A percentile compares a stretch with the other conserved stretches of the same genome.
Conservation (phyloP, 306 rosid species). For the Vachellia pachyceras region DNA sequence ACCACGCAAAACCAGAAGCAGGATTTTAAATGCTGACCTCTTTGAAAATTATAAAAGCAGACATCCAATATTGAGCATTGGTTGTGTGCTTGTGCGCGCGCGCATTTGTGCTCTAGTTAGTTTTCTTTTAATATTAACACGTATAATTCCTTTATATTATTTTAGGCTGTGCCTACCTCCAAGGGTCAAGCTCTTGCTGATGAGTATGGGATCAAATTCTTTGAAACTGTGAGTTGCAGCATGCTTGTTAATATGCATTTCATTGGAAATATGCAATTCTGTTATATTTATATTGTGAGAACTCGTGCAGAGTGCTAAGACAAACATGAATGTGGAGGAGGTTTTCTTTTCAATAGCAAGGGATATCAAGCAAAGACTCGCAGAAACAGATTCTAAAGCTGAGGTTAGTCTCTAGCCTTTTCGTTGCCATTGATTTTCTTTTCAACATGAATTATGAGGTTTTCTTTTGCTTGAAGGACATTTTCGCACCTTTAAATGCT, state of each 20-base stretch:
- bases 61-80: no score
- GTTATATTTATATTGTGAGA: constrained; percentile 26
- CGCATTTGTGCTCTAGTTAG: background rate
- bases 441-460: background rate
- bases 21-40: background rate
- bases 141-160: constrained; percentile 23
- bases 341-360: constrained; percentile 79
- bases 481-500: no score
- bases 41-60: background rate
- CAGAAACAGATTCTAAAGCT: constrained; percentile 69
- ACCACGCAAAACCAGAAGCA: background rate
- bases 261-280: constrained; percentile 11
- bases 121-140: constrained; percentile 14
- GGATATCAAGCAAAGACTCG: constrained; percentile 75
- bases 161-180: constrained; percentile 75
- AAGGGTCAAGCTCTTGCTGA: constrained; percentile 90
- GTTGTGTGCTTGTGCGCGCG: background rate
- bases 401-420: constrained; percentile 51
- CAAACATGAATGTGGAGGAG: constrained; percentile 82
- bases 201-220: constrained; percentile 80
- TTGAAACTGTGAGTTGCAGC: constrained; percentile 72
- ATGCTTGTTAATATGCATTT: constrained; percentile 18
- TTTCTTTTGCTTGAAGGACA: no score
- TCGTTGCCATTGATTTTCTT: constrained; percentile 16
- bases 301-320: constrained; percentile 75